Percentiles rank a stretch among this genome's conserved stretches.
These are phyloP conservation scores for Chlamydomonas sp. DNA, from an alignment of 139 green algal genomes.

Conservation along the genomic window DNA sequence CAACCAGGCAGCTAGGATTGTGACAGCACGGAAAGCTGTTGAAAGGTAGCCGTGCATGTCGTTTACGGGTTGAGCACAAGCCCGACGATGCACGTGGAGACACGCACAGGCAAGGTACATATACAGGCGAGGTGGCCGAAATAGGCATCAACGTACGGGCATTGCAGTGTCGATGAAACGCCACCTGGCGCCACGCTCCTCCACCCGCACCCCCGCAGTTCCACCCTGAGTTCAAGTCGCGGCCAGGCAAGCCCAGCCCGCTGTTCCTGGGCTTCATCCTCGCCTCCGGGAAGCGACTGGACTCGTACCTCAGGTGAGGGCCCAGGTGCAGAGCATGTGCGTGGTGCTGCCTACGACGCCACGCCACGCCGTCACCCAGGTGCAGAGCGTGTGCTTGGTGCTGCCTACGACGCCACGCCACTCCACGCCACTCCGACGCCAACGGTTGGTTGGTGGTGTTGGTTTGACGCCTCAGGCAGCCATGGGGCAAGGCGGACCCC, in stretches of 20 bases:
- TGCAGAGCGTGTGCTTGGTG: not conserved
- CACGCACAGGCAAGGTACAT: too few relatives aligned
- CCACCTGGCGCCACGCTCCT: not conserved
- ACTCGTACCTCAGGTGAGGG: constrained; percentile 51
- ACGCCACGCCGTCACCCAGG: not conserved
- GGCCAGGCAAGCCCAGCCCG: constrained; percentile 67
- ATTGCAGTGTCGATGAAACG: constrained; percentile 40
- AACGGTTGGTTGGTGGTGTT: too few relatives aligned
- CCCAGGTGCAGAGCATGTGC: not conserved
- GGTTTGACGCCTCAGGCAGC: too few relatives aligned
- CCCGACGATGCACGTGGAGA: too few relatives aligned
- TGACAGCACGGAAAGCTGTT: too few relatives aligned
- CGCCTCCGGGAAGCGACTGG: constrained; percentile 65
- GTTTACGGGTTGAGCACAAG: too few relatives aligned
- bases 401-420: not conserved
- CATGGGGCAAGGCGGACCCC: not conserved
- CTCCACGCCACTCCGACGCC: too few relatives aligned
- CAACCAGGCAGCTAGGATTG: too few relatives aligned
- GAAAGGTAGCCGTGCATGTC: too few relatives aligned
- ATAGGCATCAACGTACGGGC: not conserved
- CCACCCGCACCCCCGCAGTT: constrained; percentile 60
- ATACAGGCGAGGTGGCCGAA: too few relatives aligned
- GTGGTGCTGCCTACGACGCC: not conserved
- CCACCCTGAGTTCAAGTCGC: constrained; percentile 88
- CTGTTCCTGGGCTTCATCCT: constrained; percentile 93